Evolutionary conservation across 495 filamentous ascomycete species (phyloP).

Genomic region (Xylaria nigripes): DNA sequence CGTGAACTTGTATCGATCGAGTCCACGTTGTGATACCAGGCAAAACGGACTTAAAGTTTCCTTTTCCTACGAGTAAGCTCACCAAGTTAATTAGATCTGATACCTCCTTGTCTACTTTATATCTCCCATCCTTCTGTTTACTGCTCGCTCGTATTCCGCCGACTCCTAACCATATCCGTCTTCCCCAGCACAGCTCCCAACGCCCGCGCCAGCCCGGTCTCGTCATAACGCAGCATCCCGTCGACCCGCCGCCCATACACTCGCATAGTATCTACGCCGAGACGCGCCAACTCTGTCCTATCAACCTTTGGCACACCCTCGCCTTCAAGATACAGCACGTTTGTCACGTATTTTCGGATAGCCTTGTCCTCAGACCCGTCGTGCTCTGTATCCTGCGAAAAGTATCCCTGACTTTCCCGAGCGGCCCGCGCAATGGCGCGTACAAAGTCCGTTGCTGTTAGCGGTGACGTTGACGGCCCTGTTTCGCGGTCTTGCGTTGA

Average conservation of each 20-base stretch:
- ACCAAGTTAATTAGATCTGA: too few relatives aligned
- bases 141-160: conserved; percentile 55
- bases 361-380: background rate
- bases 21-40: too few relatives aligned
- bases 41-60: too few relatives aligned
- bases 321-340: conserved; percentile 75
- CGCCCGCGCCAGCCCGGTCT: conserved; percentile 62
- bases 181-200: conserved; percentile 70
- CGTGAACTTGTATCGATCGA: too few relatives aligned
- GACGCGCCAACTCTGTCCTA: conserved; percentile 47
- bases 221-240: conserved; percentile 65
- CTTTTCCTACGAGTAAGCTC: too few relatives aligned
- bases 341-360: conserved; percentile 61
- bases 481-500: conserved; percentile 79
- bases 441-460: conserved; percentile 70
- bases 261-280: conserved; percentile 69
- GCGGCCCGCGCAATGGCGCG: conserved; percentile 64
- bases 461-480: conserved; percentile 49
- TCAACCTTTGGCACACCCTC: conserved; percentile 63
- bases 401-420: conserved; percentile 25
- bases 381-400: background rate
- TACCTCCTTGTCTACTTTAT: too few relatives aligned
- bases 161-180: conserved; percentile 50
- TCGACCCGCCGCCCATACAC: conserved; percentile 63
- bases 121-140: too few relatives aligned